A percentile compares a stretch with the other conserved stretches of the same genome.
phyloP scores from a whole-genome alignment of 331 rosid species.

The Acacia concinna region DNA sequence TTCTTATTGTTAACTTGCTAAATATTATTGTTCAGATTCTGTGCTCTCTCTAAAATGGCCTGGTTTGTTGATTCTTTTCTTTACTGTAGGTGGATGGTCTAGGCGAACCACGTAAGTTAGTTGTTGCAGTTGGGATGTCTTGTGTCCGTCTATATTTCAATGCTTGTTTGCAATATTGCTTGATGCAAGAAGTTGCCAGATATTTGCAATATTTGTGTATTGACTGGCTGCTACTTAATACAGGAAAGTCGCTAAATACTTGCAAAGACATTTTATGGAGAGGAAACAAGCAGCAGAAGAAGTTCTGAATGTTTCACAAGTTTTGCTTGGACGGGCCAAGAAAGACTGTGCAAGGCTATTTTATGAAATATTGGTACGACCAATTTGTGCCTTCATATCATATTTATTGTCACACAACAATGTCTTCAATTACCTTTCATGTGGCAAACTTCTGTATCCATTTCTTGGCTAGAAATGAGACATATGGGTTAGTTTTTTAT shows the following conservation, averaged over 20 bases:
- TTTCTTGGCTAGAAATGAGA: slow-evolving; percentile 15
- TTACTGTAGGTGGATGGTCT: slow-evolving; percentile 67
- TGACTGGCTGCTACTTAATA: slow-evolving; percentile 25
- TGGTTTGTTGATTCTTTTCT: slow-evolving; percentile 35
- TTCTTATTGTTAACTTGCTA: slow-evolving; percentile 23
- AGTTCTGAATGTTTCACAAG: slow-evolving; percentile 49
- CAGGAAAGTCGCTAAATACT: slow-evolving; percentile 63
- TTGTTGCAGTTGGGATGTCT: slow-evolving; percentile 13
- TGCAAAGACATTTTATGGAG: slow-evolving; percentile 49
- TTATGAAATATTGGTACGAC: slow-evolving; percentile 81
- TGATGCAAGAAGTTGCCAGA: slow-evolving; percentile 48
- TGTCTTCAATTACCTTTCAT: slow-evolving; percentile 17
- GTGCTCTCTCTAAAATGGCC: slow-evolving; percentile 29
- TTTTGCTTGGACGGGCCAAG: slow-evolving; percentile 39
- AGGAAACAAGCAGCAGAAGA: slow-evolving; percentile 33
- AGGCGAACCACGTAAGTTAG: slow-evolving; percentile 67
- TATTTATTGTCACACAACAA: slow-evolving; percentile 1
- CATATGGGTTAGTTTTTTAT: not conserved
- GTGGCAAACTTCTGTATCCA: not conserved
- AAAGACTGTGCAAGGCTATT: slow-evolving; percentile 75
- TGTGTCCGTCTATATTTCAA: slow-evolving; percentile 3
- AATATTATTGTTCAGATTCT: slow-evolving; percentile 13
- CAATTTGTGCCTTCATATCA: slow-evolving; percentile 10
- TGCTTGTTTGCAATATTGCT: slow-evolving; percentile 19
- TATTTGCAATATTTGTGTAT: slow-evolving; percentile 15